phyloP scores from a whole-genome alignment of 1,284 basidiomycete species.

The Austroboletus rostrupii region DNA sequence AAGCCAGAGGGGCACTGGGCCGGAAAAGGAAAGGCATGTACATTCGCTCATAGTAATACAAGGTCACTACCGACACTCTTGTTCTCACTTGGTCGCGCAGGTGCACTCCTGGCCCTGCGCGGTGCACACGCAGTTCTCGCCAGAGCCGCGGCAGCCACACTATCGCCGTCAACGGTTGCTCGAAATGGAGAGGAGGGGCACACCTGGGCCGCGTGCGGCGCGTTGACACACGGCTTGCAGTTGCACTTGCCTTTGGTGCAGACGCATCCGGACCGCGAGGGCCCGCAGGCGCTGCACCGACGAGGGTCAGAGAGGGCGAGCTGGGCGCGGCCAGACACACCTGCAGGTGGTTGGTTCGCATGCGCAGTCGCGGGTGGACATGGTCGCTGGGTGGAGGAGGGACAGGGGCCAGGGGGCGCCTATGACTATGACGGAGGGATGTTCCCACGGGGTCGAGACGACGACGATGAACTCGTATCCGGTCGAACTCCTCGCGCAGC shows the following conservation, averaged over 20 bases:
- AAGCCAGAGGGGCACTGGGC: constrained; percentile 15
- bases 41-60: constrained; percentile 1
- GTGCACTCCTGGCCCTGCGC: constrained; percentile 9
- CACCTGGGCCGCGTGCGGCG: constrained; percentile 21
- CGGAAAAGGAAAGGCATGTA: constrained; percentile 24
- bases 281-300: constrained; percentile 22
- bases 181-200: no score
- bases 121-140: constrained; percentile 17
- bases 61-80: constrained; percentile 9
- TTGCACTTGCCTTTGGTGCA: constrained; percentile 20
- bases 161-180: constrained; percentile 2
- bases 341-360: constrained; percentile 18
- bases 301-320: neutral
- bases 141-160: constrained; percentile 23
- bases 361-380: constrained; percentile 16
- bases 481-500: constrained; percentile 76
- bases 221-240: constrained; percentile 19
- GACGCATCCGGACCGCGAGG: constrained; percentile 18
- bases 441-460: constrained; percentile 14
- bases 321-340: constrained; percentile 6
- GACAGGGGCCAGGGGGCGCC: no score
- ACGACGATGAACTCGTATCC: constrained; percentile 84
- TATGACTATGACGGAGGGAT: neutral
- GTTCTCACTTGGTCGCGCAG: constrained; percentile 18
- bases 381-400: neutral